Evolutionary conservation across 306 rosid genomes (phyloP), one percentile per base, ranked within the genome.

Genomic region (Vigna angularis): DNA sequence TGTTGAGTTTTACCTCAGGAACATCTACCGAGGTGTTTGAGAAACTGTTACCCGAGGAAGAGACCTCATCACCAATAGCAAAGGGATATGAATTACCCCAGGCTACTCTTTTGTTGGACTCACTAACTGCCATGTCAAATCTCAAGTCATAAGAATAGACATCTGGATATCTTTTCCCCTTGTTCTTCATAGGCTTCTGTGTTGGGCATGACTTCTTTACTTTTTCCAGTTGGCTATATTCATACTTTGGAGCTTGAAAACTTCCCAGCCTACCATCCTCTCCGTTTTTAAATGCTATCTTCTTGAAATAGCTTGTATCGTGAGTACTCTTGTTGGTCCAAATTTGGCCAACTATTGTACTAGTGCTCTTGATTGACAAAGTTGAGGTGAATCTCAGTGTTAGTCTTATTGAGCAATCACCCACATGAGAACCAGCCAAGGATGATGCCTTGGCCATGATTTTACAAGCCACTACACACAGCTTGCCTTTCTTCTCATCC

Each of bases 401-500:
- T 76, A 92, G 52, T 59, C 86, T 83, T 22, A 71, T 71, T 18
- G 90, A 90, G 62, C 97, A 92, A 75, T 90, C 85, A n/a, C 84
- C 86, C 66, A 90, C 86, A 17, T 6, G 83, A 76, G 84, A 71
- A 49, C 49, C 38, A 68, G 49, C 64, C 52, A 77, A 80, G 15
- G 93, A 91, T 45, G 72, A 24, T 0, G 57, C 6, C 18, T 26
- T 70, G 32, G 74, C 74, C 2, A 76, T 36, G 76, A 89, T 30
- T 36, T 32, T 82, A 22, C 93, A 91, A 62, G 85, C 91, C 40
- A 81, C 84, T 32, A 86, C 24, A 57, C 47, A 17, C 3, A 89
- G 51, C 24, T 55, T 72, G 66, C 86, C 76, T 34, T 74, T 79
- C 67, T 81, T 84, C 26, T 75, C 83, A 76, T 91, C 75, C 90